Evolutionary conservation across 352 stramenopile species (phyloP).

Genomic region (Globisporangium nodosum): DNA sequence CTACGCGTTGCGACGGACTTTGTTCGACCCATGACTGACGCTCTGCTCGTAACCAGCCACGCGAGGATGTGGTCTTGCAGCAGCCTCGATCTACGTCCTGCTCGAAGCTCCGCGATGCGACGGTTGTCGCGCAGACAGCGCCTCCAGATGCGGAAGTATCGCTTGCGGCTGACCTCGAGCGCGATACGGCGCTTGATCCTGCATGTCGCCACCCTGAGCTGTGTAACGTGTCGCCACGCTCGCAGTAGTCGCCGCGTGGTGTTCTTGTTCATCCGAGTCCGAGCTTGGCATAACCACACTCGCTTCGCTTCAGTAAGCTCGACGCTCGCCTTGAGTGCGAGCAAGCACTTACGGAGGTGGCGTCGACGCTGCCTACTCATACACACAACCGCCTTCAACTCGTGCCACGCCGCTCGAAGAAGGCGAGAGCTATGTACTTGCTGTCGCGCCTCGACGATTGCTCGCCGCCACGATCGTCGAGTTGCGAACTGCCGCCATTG

Average conservation of each 20-base stretch:
- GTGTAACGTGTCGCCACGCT: background rate
- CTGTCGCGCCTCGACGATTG: background rate
- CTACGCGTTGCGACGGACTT: background rate
- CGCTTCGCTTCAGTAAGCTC: background rate
- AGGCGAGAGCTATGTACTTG: background rate
- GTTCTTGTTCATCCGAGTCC: background rate
- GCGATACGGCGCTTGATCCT: background rate
- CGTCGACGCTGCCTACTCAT: background rate
- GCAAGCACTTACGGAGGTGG: background rate
- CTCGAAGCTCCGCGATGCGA: conserved; percentile 2
- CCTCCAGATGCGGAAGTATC: conserved; percentile 12
- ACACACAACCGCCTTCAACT: conserved; percentile 6
- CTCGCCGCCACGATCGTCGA: background rate
- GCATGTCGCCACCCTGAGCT: background rate
- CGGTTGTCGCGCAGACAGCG: conserved; percentile 1
- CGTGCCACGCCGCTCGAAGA: conserved; percentile 2
- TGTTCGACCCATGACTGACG: conserved; percentile 12
- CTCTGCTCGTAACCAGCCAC: conserved; percentile 17
- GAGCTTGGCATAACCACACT: background rate
- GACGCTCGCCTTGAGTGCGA: background rate
- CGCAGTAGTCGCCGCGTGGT: background rate
- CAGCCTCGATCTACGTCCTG: background rate
- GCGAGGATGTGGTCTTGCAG: conserved; percentile 15
- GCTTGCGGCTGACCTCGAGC: conserved; percentile 6
- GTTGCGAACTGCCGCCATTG: conserved; percentile 20